These are phyloP conservation scores for Avena eriantha DNA, from an alignment of 176 grass and related monocot species.

Conservation along the genomic window DNA sequence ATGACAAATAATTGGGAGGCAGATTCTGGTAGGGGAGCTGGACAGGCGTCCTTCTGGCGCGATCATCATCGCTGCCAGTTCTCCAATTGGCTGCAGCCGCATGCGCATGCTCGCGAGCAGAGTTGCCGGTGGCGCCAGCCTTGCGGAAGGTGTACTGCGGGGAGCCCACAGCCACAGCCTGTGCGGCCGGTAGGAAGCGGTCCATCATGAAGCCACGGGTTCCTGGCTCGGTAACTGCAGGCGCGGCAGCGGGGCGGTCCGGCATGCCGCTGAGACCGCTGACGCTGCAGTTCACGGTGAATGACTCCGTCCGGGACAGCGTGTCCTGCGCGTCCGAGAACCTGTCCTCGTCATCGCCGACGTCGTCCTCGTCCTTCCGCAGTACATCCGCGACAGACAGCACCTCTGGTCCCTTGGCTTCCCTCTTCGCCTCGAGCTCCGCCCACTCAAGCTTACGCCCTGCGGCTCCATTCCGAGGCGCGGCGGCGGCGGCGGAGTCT, in stretches of 20 bases:
- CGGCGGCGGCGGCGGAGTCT: background rate
- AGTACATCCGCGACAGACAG: slow-evolving; percentile 7
- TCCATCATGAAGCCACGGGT: slow-evolving; percentile 80
- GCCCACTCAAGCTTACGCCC: slow-evolving; percentile 12
- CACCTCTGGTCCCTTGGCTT: slow-evolving; percentile 24
- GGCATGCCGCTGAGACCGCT: slow-evolving; percentile 81
- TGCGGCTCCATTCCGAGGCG: background rate
- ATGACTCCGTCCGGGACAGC: slow-evolving; percentile 76
- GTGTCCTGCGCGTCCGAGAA: slow-evolving; percentile 95
- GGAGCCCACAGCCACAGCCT: slow-evolving; percentile 78
- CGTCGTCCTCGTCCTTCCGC: slow-evolving; percentile 30
- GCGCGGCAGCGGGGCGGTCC: slow-evolving; percentile 11
- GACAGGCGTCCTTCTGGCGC: slow-evolving; percentile 59
- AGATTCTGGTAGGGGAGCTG: slow-evolving; percentile 72
- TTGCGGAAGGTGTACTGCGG: slow-evolving; percentile 91
- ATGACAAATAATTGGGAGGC: slow-evolving; percentile 63
- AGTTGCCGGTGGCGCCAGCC: slow-evolving; percentile 34
- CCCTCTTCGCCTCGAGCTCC: background rate
- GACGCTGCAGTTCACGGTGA: slow-evolving; percentile 93
- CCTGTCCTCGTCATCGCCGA: slow-evolving; percentile 70
- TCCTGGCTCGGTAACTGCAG: slow-evolving; percentile 30
- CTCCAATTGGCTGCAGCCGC: slow-evolving; percentile 20
- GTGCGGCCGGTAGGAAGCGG: slow-evolving; percentile 82
- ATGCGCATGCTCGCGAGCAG: slow-evolving; percentile 33
- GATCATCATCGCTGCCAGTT: slow-evolving; percentile 29